Percentiles rank a stretch among this genome's conserved stretches.
These are phyloP conservation scores for Leptodontidium sp. DNA, from an alignment of 2,329 filamentous ascomycete species.

Conservation along the genomic window DNA sequence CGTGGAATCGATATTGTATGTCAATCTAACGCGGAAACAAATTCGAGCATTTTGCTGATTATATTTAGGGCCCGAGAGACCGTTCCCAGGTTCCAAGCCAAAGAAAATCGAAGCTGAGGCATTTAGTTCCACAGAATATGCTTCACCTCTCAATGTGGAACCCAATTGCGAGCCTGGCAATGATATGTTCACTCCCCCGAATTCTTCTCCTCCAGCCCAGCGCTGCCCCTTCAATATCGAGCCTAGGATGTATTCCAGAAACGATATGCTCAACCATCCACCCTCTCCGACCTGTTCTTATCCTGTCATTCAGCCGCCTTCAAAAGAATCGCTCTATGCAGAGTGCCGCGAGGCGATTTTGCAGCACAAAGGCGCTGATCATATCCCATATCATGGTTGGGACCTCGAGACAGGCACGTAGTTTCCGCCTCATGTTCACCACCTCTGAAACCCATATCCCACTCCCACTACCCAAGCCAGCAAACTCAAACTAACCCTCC, in stretches of 20 bases:
- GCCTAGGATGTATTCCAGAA: neutral
- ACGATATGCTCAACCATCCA: neutral
- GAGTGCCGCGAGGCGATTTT: conserved; percentile 12
- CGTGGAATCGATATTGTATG: conserved; percentile 19
- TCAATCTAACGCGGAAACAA: neutral
- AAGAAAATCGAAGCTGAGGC: conserved; percentile 1
- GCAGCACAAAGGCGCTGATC: conserved; percentile 5
- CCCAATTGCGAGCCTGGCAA: neutral
- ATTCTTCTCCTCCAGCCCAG: neutral
- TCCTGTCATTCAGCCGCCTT: no score
- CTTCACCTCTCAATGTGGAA: neutral
- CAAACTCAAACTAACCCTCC: neutral
- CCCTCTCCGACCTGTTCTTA: neutral
- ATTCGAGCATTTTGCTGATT: neutral
- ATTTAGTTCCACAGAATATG: neutral
- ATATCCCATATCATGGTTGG: conserved; percentile 19
- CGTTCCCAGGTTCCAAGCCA: conserved; percentile 11
- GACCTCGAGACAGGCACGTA: conserved; percentile 6
- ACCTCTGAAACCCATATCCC: neutral
- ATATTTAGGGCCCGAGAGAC: conserved; percentile 7
- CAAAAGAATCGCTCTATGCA: neutral
- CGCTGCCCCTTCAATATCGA: neutral
- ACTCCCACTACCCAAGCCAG: neutral
- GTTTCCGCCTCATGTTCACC: neutral
- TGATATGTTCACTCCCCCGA: neutral